Evolutionary conservation across 257 asterid species (phyloP).

Genomic region (Ilex asprella): DNA sequence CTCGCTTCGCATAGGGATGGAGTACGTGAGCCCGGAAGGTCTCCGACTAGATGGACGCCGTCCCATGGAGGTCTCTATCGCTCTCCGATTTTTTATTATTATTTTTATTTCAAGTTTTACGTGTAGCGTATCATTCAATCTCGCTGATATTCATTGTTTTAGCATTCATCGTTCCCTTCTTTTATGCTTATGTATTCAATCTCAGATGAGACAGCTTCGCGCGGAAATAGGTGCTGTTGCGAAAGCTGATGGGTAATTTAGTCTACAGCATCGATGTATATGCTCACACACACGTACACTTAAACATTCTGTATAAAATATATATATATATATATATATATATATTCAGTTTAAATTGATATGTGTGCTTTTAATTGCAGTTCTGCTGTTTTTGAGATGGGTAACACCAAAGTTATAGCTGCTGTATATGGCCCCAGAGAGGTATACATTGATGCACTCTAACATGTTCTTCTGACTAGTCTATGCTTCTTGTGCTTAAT

Average conservation of each 20-base stretch:
- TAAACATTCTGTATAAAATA: background rate
- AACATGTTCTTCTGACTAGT: too few relatives aligned
- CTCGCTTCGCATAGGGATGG: conserved; percentile 32
- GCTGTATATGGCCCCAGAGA: conserved; percentile 98
- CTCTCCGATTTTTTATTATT: background rate
- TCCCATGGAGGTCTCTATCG: conserved; percentile 64
- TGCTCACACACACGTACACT: too few relatives aligned
- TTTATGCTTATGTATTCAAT: background rate
- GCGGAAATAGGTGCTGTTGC: conserved; percentile 84
- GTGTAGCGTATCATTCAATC: background rate
- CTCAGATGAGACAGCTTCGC: conserved; percentile 91
- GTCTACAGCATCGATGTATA: background rate
- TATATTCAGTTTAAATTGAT: background rate
- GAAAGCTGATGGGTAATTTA: conserved; percentile 83
- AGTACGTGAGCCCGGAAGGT: conserved; percentile 95
- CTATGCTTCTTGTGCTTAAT: background rate
- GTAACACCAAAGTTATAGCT: conserved; percentile 95
- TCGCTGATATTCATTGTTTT: background rate
- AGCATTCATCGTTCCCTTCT: background rate
- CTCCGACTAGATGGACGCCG: conserved; percentile 96
- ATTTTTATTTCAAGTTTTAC: background rate
- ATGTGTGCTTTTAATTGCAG: conserved; percentile 39
- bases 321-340: background rate
- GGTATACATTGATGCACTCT: conserved; percentile 24
- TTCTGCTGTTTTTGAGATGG: conserved; percentile 94